Conservation (phyloP, 768 basidiomycete genomes). For the Pleurotus sapidus region DNA sequence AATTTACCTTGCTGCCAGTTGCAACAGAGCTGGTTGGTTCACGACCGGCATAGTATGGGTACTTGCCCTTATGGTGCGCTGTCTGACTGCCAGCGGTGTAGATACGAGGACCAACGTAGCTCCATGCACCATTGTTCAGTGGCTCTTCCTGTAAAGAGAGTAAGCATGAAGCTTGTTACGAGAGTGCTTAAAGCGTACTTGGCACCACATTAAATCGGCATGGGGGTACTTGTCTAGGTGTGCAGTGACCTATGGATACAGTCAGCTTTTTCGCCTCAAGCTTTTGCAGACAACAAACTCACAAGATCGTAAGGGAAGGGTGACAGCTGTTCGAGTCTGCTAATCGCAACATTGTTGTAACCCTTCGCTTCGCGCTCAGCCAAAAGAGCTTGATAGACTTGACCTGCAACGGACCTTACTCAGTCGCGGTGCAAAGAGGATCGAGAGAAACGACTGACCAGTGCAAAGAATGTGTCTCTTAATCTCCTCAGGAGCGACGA, state of each 20-base stretch:
- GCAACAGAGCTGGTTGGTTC: slow-evolving; percentile 91
- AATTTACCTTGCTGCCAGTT: slow-evolving; percentile 80
- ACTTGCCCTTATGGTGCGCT: slow-evolving; percentile 86
- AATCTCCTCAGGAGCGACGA: slow-evolving; percentile 83
- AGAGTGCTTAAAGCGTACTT: slow-evolving; percentile 39
- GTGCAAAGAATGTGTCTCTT: slow-evolving; percentile 90
- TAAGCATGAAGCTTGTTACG: background rate
- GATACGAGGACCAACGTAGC: slow-evolving; percentile 90
- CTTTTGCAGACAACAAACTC: too few species aligned
- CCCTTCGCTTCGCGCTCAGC: slow-evolving; percentile 90
- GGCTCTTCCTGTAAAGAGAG: slow-evolving; percentile 71
- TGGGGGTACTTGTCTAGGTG: slow-evolving; percentile 97
- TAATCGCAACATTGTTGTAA: slow-evolving; percentile 92
- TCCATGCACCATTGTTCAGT: slow-evolving; percentile 97
- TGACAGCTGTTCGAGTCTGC: slow-evolving; percentile 90
- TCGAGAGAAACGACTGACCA: slow-evolving; percentile 32
- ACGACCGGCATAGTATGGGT: slow-evolving; percentile 89
- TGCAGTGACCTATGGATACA: slow-evolving; percentile 90
- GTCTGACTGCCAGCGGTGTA: slow-evolving; percentile 92
- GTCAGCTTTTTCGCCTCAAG: too few species aligned
- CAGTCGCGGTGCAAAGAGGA: slow-evolving; percentile 1
- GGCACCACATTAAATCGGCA: slow-evolving; percentile 90
- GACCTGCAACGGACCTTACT: slow-evolving; percentile 46
- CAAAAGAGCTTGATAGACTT: slow-evolving; percentile 89
- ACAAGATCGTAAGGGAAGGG: slow-evolving; percentile 97